Conservation (phyloP, 805 yeast genomes). For the Phaffomyces opuntiae region DNA sequence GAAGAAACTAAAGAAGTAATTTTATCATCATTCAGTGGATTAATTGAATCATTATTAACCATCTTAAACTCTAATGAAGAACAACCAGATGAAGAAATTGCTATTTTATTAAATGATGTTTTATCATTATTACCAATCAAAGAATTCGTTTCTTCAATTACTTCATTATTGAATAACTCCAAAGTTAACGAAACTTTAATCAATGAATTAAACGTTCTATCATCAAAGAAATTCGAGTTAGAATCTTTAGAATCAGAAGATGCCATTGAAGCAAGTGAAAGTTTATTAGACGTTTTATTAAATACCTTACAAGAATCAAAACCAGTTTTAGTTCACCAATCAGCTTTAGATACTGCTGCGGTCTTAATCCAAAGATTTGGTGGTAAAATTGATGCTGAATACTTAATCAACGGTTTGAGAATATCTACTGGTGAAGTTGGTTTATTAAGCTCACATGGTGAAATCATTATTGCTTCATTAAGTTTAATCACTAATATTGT, state of each 20-base stretch:
- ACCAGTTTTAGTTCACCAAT: conserved; percentile 50
- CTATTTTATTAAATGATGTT: conserved; percentile 52
- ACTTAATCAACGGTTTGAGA: conserved; percentile 42
- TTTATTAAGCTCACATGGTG: conserved; percentile 46
- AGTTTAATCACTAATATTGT: conserved; percentile 65
- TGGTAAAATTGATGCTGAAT: conserved; percentile 36
- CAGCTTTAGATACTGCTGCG: conserved; percentile 62
- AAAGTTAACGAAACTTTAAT: conserved; percentile 41
- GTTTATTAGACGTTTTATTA: conserved; percentile 44
- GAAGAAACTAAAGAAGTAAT: conserved; percentile 7
- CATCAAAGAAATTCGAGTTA: conserved; percentile 60
- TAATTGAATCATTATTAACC: conserved; percentile 15
- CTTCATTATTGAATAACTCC: conserved; percentile 28
- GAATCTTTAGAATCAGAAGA: conserved; percentile 49
- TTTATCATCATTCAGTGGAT: conserved; percentile 13
- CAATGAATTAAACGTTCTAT: conserved; percentile 53
- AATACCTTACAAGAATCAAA: conserved; percentile 25
- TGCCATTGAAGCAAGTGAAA: conserved; percentile 44
- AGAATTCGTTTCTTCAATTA: conserved; percentile 59
- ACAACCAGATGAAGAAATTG: conserved; percentile 20
- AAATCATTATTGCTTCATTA: conserved; percentile 65
- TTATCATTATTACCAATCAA: conserved; percentile 70
- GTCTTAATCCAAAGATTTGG: conserved; percentile 59
- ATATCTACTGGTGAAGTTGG: conserved; percentile 47
- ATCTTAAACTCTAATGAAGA: conserved; percentile 12